Evolutionary conservation across 2,329 filamentous ascomycete species (phyloP).

Genomic region (Didymella glomerata): DNA sequence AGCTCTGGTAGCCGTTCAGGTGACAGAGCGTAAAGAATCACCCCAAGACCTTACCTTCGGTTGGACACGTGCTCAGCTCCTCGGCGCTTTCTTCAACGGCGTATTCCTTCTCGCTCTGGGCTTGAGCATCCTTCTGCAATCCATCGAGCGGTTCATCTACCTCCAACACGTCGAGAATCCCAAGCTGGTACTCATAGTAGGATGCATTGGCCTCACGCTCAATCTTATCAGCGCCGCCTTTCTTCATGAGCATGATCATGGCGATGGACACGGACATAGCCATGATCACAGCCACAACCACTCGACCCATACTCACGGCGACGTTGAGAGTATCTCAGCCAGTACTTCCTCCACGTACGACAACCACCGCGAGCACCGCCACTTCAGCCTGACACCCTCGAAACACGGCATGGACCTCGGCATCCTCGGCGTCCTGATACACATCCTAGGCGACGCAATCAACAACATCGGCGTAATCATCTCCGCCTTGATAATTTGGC

Average conservation of each 20-base stretch:
- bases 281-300: conserved; percentile 27
- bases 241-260: conserved; percentile 63
- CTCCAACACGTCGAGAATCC: conserved; percentile 68
- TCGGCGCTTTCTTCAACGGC: conserved; percentile 84
- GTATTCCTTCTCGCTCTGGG: conserved; percentile 76
- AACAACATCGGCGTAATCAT: conserved; percentile 81
- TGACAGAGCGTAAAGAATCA: conserved; percentile 61
- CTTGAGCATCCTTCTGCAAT: conserved; percentile 76
- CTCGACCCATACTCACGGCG: conserved; percentile 25
- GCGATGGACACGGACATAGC: conserved; percentile 48
- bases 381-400: conserved; percentile 34
- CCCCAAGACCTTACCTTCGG: conserved; percentile 73
- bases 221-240: conserved; percentile 73
- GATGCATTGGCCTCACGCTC: conserved; percentile 70
- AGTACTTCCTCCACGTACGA: conserved; percentile 28
- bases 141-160: conserved; percentile 73
- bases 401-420: conserved; percentile 64
- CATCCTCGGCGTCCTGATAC: conserved; percentile 74
- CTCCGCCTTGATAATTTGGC: conserved; percentile 74
- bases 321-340: conserved; percentile 35
- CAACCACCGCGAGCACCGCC: conserved; percentile 40
- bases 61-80: conserved; percentile 77
- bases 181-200: conserved; percentile 72
- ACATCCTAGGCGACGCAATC: conserved; percentile 75
- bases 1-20: conserved; percentile 70